Percentiles rank a stretch among this genome's conserved stretches.
phyloP scores from a whole-genome alignment of 2,329 filamentous ascomycete genomes.

The Alternaria hordeiaustralica region DNA sequence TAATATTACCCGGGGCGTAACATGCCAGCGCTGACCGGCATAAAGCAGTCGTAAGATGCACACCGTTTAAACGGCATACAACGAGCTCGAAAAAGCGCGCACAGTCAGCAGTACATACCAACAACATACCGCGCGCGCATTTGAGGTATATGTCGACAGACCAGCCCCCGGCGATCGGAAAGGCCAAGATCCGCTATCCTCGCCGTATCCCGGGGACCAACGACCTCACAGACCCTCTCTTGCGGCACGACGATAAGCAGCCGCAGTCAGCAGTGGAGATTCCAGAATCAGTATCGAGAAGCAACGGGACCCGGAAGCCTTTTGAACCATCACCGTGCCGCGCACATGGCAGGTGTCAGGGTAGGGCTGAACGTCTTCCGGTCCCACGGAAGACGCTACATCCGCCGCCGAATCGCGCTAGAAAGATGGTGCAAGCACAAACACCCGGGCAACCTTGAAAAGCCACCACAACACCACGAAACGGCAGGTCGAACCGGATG shows the following conservation, averaged over 20 bases:
- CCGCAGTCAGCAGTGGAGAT: neutral
- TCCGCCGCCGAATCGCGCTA: slow-evolving; percentile 9
- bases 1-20: neutral
- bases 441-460: neutral
- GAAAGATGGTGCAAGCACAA: neutral
- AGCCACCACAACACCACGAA: neutral
- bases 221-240: neutral
- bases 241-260: neutral
- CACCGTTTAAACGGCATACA: neutral
- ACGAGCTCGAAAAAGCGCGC: neutral
- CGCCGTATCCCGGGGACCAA: neutral
- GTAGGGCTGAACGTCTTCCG: slow-evolving; percentile 12
- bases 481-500: slow-evolving; percentile 1
- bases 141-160: neutral
- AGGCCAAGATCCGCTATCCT: neutral
- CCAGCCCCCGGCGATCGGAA: neutral
- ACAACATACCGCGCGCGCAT: neutral
- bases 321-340: neutral
- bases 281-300: neutral
- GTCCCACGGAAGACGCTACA: slow-evolving; percentile 3
- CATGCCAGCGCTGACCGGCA: neutral
- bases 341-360: neutral
- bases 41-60: neutral
- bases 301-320: slow-evolving; percentile 5
- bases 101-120: neutral